A percentile compares a stretch with the other conserved stretches of the same genome.
Conservation (phyloP, 2,329 filamentous ascomycete species). For the Emydomyces testavorans region DNA sequence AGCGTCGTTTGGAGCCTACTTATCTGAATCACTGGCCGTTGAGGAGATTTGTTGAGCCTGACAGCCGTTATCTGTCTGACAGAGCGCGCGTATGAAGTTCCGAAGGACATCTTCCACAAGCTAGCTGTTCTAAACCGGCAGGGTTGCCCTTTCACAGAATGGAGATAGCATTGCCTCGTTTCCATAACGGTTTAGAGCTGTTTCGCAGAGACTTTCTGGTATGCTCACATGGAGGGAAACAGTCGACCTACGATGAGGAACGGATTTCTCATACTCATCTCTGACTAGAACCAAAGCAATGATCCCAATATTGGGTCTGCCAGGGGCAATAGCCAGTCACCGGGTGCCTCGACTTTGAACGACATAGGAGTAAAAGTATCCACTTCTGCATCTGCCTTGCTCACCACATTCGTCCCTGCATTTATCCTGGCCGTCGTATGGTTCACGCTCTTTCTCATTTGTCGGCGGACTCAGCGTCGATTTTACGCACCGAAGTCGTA, state of each 20-base stretch:
- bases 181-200: neutral
- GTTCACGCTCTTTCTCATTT: slow-evolving; percentile 37
- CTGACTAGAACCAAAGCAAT: slow-evolving; percentile 27
- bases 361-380: slow-evolving; percentile 27
- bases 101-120: too few relatives aligned
- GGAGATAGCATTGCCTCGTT: neutral
- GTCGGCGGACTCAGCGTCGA: slow-evolving; percentile 35
- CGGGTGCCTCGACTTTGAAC: slow-evolving; percentile 24
- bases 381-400: slow-evolving; percentile 40
- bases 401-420: slow-evolving; percentile 41
- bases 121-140: too few relatives aligned
- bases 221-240: neutral
- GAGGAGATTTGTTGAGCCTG: too few relatives aligned
- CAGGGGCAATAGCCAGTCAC: slow-evolving; percentile 30
- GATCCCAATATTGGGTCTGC: slow-evolving; percentile 35
- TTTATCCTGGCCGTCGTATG: slow-evolving; percentile 36
- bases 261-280: neutral
- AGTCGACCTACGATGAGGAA: neutral
- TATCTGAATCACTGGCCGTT: neutral
- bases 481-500: slow-evolving; percentile 38
- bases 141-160: neutral
- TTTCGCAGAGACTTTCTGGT: neutral
- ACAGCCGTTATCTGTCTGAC: too few relatives aligned
- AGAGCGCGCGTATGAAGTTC: too few relatives aligned
- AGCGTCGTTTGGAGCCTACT: neutral